These are phyloP conservation scores for Cystobasidium onofrii DNA, from an alignment of 768 basidiomycete species.

Conservation along the genomic window DNA sequence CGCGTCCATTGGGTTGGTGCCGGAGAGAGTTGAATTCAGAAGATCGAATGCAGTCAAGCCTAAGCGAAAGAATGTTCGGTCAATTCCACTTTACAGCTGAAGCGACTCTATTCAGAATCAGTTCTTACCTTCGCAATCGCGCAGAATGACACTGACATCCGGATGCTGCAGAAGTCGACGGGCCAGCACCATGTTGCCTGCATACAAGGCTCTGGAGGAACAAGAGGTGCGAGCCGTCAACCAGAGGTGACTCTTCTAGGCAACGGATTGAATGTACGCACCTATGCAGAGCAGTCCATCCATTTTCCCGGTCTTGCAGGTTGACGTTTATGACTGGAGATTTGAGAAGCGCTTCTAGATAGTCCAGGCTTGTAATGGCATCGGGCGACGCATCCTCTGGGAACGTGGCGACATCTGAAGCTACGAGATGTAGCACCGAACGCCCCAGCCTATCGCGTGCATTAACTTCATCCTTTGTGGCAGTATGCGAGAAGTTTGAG, in stretches of 20 bases:
- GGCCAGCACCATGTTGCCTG: slow-evolving; percentile 52
- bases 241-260: too few relatives aligned
- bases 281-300: slow-evolving; percentile 84
- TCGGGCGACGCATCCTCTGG: neutral
- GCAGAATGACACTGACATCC: slow-evolving; percentile 64
- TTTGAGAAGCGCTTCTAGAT: slow-evolving; percentile 64
- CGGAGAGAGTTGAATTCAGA: slow-evolving; percentile 78
- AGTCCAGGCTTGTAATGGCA: slow-evolving; percentile 55
- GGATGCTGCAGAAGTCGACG: slow-evolving; percentile 64
- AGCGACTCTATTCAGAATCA: too few relatives aligned
- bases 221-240: too few relatives aligned
- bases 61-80: neutral
- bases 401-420: neutral
- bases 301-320: slow-evolving; percentile 67
- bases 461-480: slow-evolving; percentile 30
- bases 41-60: slow-evolving; percentile 82
- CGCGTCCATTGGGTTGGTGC: slow-evolving; percentile 54
- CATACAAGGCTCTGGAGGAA: slow-evolving; percentile 51
- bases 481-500: neutral
- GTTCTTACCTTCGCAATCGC: slow-evolving; percentile 62
- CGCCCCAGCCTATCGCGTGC: slow-evolving; percentile 28
- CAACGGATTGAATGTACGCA: slow-evolving; percentile 46
- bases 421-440: slow-evolving; percentile 36
- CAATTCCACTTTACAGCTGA: too few relatives aligned
- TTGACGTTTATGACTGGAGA: slow-evolving; percentile 74